A percentile compares a stretch with the other conserved stretches of the same genome.
Evolutionary conservation across 176 grass and related monocot species (phyloP).

Genomic region (Oryza brachyantha): DNA sequence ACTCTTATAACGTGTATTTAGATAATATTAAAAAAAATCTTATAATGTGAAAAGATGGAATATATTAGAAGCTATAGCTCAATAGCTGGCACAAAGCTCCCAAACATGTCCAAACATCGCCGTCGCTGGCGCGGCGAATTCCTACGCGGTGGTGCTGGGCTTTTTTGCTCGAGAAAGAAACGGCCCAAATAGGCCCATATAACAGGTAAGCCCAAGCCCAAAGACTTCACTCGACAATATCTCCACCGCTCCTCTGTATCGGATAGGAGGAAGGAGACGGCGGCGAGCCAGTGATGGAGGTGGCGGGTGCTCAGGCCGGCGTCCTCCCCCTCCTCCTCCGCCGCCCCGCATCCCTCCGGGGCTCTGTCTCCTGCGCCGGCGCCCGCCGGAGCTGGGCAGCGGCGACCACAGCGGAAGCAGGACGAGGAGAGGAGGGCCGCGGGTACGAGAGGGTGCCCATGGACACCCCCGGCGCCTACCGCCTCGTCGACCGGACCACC

Average conservation of each 20-base stretch:
- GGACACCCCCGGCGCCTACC: constrained; percentile 75
- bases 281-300: constrained; percentile 21
- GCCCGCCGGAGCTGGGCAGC: constrained; percentile 28
- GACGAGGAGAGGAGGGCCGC: not conserved
- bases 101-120: too few relatives aligned
- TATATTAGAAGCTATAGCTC: too few relatives aligned
- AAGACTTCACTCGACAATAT: not conserved
- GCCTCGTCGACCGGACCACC: constrained; percentile 62
- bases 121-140: too few relatives aligned
- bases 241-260: not conserved
- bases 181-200: not conserved
- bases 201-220: not conserved
- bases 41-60: too few relatives aligned
- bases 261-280: constrained; percentile 15
- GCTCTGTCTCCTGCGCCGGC: constrained; percentile 7
- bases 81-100: too few relatives aligned
- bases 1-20: too few relatives aligned
- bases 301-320: constrained; percentile 34
- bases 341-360: not conserved
- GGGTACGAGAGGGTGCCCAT: constrained; percentile 54
- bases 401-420: constrained; percentile 28
- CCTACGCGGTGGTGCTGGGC: too few relatives aligned
- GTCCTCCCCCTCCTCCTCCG: constrained; percentile 18
- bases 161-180: too few relatives aligned
- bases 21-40: too few relatives aligned